Percentiles rank a stretch among this genome's conserved stretches.
These are phyloP conservation scores for Colletotrichum tanaceti DNA, from an alignment of 2,329 filamentous ascomycete species.

Conservation along the genomic window DNA sequence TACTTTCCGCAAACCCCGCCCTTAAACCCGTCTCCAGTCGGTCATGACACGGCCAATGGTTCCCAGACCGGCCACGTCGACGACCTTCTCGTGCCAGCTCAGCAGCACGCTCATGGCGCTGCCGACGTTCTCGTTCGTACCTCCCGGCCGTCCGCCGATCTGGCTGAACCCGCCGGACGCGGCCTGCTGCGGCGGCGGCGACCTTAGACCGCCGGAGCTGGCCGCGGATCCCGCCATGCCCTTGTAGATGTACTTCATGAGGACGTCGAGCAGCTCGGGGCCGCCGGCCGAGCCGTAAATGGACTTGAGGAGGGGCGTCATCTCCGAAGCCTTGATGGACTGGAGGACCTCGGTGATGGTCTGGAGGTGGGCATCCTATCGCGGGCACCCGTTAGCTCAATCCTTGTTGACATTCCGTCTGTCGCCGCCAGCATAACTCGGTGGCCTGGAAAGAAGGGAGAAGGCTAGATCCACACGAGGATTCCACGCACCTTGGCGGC, in stretches of 20 bases:
- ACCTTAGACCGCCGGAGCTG: constrained; percentile 56
- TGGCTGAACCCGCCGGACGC: constrained; percentile 80
- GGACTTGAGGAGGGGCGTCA: constrained; percentile 86
- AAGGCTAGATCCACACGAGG: background rate
- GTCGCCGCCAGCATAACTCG: too few relatives aligned
- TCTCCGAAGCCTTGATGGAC: constrained; percentile 95
- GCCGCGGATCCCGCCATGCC: constrained; percentile 74
- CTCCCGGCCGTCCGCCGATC: constrained; percentile 67
- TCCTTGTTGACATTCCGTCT: background rate
- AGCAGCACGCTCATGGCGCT: constrained; percentile 95
- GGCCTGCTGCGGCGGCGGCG: constrained; percentile 77
- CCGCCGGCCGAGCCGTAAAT: constrained; percentile 85
- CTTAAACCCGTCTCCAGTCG: constrained; percentile 89
- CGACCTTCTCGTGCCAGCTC: constrained; percentile 99
- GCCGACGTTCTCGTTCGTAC: constrained; percentile 74
- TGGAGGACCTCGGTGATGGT: constrained; percentile 94
- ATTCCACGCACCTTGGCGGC: constrained; percentile 62
- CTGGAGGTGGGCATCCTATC: constrained; percentile 84
- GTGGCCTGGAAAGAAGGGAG: background rate
- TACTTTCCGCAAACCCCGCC: background rate
- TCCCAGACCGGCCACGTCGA: constrained; percentile 91
- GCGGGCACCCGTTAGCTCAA: constrained; percentile 39
- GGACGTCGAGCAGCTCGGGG: constrained; percentile 85
- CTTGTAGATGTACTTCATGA: constrained; percentile 99
- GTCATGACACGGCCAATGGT: constrained; percentile 96